phyloP scores from a whole-genome alignment of 805 yeast genomes.

The Saccharomycopsis fermentans region DNA sequence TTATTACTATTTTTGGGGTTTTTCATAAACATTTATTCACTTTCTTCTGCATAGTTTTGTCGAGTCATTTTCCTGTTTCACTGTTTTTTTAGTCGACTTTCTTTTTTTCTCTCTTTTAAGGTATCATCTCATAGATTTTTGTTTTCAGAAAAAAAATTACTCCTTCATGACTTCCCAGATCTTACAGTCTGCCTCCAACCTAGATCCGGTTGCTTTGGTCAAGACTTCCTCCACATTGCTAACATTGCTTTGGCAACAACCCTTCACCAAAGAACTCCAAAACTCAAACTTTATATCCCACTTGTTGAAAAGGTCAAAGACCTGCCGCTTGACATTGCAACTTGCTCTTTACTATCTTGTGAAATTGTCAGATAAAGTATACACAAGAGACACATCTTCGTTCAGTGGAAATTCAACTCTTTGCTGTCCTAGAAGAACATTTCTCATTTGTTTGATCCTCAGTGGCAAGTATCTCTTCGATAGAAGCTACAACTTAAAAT shows the following conservation, averaged over 20 bases:
- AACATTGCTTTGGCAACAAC: constrained; percentile 11
- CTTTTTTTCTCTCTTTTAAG: no score
- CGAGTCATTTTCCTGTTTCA: not conserved
- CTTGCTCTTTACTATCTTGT: constrained; percentile 55
- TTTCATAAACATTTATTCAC: not conserved
- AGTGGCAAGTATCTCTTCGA: constrained; percentile 70
- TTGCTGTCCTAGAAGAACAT: constrained; percentile 52
- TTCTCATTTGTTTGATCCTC: constrained; percentile 57
- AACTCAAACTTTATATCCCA: constrained; percentile 28
- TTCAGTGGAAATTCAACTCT: constrained; percentile 8
- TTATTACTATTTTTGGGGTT: not conserved
- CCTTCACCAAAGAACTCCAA: not conserved
- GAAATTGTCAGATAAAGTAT: constrained; percentile 20
- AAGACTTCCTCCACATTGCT: constrained; percentile 12
- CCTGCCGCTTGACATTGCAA: constrained; percentile 53
- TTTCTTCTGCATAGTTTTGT: not conserved
- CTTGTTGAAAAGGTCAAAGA: constrained; percentile 41
- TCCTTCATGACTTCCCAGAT: not conserved
- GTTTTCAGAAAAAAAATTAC: not conserved
- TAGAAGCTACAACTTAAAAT: constrained; percentile 52
- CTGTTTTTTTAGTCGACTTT: not conserved
- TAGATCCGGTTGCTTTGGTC: not conserved
- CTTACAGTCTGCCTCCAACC: not conserved
- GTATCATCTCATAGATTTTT: not conserved
- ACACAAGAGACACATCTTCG: constrained; percentile 17